Base-by-base conservation (phyloP, 2,329 filamentous ascomycete species). In the Beauveria bassiana region DNA sequence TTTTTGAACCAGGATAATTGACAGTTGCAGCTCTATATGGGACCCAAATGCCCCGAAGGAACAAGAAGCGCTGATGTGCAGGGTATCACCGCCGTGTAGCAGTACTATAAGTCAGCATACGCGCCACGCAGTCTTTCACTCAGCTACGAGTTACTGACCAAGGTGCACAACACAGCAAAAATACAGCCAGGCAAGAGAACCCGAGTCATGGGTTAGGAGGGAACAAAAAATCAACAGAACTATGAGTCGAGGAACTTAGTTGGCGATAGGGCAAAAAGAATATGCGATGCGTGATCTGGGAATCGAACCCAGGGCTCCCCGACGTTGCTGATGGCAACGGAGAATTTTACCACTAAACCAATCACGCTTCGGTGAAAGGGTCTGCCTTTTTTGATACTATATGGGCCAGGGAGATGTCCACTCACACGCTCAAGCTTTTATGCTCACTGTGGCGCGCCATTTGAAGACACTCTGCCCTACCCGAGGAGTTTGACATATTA, bases 311-410 rank as follows among this genome's bases (percentile, higher is more conserved):
- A 65, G 64, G 62, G 64, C 64, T 65, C 64, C 64, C 64, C 62
- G 62, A 65, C 64, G 64, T 61, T 65, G 64, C 62, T 53, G 64
- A 65, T 65, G 64, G 64, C 64, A 65, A 65, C 64, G 62, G 62
- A 65, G 64, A 65, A 65, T 65, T 65, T 65, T 65, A 65, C 62
- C 62, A 65, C 64, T 65, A 63, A 65, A 65, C 64, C 63, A 65
- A 65, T 64, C 63, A 64, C 64, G 64, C 67, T 65, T 55, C 45
- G 50, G 43, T 61, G n/a, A n/a, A 31, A 2, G 24, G 0, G 0
- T 8, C 0, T 24, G 18, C 7, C 3, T 31, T 31, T 22, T 59
- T 52, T 2, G 2, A 8, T 8, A n/a, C 12, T 59, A 59, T 45
- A 59, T 45, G 1, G 14, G 40, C 34, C 2, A 20, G 4, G 5